Percentiles rank a stretch among this genome's conserved stretches.
phyloP scores from a whole-genome alignment of 768 basidiomycete genomes.

The Calocera viscosa region DNA sequence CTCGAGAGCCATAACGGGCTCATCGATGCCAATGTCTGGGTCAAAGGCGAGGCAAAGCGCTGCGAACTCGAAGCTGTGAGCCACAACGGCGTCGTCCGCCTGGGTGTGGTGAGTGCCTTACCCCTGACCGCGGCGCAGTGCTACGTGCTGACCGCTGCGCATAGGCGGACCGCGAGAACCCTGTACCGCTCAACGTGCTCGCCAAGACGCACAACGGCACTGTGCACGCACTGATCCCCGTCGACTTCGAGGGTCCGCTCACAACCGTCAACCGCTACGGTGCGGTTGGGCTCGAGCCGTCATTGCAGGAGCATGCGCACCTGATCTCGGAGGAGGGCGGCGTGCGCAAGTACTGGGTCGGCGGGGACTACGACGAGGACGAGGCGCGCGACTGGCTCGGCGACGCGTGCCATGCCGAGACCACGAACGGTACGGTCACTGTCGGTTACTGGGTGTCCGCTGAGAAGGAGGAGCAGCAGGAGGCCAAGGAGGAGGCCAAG shows the following conservation, averaged over 20 bases:
- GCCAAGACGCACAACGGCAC: constrained; percentile 3
- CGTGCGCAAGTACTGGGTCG: constrained; percentile 5
- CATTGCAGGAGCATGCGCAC: not conserved
- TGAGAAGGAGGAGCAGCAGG: constrained; percentile 12
- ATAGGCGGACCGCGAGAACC: not conserved
- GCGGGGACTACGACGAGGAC: not conserved
- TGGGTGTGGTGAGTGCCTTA: not conserved
- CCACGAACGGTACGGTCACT: not conserved
- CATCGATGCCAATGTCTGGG: not conserved
- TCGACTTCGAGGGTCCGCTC: not conserved
- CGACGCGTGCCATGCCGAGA: not conserved
- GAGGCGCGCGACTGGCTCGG: not conserved
- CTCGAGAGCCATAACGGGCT: not conserved
- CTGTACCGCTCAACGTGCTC: not conserved
- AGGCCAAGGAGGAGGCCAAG: constrained; percentile 9
- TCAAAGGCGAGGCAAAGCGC: not conserved
- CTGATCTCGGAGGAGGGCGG: constrained; percentile 1
- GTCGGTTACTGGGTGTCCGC: not conserved
- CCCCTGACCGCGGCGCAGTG: not conserved
- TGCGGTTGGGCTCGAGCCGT: not conserved
- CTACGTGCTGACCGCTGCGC: not conserved
- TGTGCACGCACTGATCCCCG: not conserved
- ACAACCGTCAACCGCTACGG: not conserved
- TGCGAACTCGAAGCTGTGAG: not conserved
- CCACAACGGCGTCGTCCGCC: not conserved